phyloP scores from a whole-genome alignment of 2,329 filamentous ascomycete species.

The Rhynchosporium agropyri region DNA sequence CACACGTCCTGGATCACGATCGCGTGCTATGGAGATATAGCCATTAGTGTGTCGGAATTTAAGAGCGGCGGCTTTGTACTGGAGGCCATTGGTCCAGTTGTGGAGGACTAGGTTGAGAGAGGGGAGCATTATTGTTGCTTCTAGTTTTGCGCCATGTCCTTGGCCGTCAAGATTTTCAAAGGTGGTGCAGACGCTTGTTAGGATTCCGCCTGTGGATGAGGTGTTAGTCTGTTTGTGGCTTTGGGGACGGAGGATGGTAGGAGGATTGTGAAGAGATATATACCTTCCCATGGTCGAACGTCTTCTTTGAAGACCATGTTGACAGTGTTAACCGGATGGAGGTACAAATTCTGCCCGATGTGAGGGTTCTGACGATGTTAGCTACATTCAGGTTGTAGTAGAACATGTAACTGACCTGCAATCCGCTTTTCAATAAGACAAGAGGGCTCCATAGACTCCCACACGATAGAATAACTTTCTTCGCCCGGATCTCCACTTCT shows the following conservation, averaged over 20 bases:
- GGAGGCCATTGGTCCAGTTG: conserved; percentile 67
- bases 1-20: conserved; percentile 75
- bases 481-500: conserved; percentile 73
- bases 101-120: conserved; percentile 63
- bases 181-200: conserved; percentile 75
- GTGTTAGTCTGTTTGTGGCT: conserved; percentile 3
- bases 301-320: conserved; percentile 69
- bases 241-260: not conserved
- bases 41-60: conserved; percentile 69
- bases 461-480: conserved; percentile 76
- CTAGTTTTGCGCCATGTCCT: conserved; percentile 82
- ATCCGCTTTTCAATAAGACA: conserved; percentile 74
- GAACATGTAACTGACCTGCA: conserved; percentile 54
- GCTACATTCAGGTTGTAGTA: not conserved
- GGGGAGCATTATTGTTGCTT: conserved; percentile 74
- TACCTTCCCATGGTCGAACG: conserved; percentile 65
- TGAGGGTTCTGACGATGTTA: conserved; percentile 61
- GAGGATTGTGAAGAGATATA: not conserved
- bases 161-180: conserved; percentile 80
- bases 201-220: conserved; percentile 56
- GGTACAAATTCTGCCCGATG: conserved; percentile 77
- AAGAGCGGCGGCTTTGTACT: conserved; percentile 72
- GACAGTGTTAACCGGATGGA: conserved; percentile 72
- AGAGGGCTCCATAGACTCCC: conserved; percentile 79
- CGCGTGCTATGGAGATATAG: conserved; percentile 75